Evolutionary conservation across 345 rosid species (phyloP).

Genomic region (Cardamine chenopodiifolia): DNA sequence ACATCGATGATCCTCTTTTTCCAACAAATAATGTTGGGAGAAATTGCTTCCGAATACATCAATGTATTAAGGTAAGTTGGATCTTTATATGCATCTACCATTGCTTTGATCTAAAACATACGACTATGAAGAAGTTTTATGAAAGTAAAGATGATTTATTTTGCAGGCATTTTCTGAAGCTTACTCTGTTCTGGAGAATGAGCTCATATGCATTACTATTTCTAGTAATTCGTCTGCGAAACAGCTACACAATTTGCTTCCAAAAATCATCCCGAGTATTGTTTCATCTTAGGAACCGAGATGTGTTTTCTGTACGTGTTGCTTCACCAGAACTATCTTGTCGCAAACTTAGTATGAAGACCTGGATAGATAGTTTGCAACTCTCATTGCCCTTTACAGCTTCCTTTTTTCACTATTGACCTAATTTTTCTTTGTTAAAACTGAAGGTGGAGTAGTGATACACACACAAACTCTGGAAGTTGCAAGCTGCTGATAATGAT

Average conservation of each 20-base stretch:
- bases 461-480: background rate
- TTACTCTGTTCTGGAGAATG: slow-evolving; percentile 76
- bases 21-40: slow-evolving; percentile 95
- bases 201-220: slow-evolving; percentile 56
- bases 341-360: slow-evolving; percentile 6
- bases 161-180: slow-evolving; percentile 98
- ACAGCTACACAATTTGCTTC: slow-evolving; percentile 58
- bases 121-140: background rate
- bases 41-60: slow-evolving; percentile 98
- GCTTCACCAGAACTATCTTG: slow-evolving; percentile 21
- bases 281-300: slow-evolving; percentile 33
- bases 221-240: slow-evolving; percentile 49
- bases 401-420: background rate
- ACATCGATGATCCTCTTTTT: slow-evolving; percentile 93
- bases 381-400: slow-evolving; percentile 1
- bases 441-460: slow-evolving; percentile 12
- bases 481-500: slow-evolving; percentile 16
- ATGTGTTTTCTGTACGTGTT: slow-evolving; percentile 25
- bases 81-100: slow-evolving; percentile 20
- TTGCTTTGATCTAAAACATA: background rate
- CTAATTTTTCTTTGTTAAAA: background rate
- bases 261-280: slow-evolving; percentile 78
- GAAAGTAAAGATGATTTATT: slow-evolving; percentile 20
- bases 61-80: slow-evolving; percentile 84
- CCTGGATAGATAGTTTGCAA: slow-evolving; percentile 8